These are phyloP conservation scores for Cucurbita argyrosperma DNA, from an alignment of 306 rosid genomes.

Conservation along the genomic window DNA sequence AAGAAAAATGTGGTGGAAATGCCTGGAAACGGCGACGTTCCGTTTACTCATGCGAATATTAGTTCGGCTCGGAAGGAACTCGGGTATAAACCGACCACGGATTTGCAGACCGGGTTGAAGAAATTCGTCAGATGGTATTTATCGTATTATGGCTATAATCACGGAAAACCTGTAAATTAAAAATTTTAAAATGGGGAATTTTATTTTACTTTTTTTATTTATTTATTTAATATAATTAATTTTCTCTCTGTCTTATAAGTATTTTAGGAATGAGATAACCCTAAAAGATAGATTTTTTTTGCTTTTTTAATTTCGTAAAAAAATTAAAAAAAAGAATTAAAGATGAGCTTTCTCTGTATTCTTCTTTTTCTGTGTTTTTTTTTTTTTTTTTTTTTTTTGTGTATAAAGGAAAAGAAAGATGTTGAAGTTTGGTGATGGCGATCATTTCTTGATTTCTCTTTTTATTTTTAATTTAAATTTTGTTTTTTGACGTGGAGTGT, in stretches of 20 bases:
- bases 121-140: conserved; percentile 62
- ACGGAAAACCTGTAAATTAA: conserved; percentile 31
- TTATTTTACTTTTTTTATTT: neutral
- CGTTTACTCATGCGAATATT: conserved; percentile 51
- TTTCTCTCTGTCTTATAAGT: neutral
- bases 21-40: conserved; percentile 85
- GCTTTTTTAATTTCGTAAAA: neutral
- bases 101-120: conserved; percentile 64
- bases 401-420: neutral
- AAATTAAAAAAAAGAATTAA: neutral
- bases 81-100: conserved; percentile 60
- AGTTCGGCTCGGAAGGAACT: conserved; percentile 43
- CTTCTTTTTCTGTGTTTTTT: neutral
- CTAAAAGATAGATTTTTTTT: neutral
- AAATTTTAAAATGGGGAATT: neutral
- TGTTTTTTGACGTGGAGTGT: neutral
- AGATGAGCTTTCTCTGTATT: neutral
- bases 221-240: neutral
- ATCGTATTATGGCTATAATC: conserved; percentile 52
- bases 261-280: too few relatives aligned
- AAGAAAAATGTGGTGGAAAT: conserved; percentile 47
- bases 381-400: neutral
- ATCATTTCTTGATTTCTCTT: neutral
- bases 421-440: neutral
- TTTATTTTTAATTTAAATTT: too few relatives aligned